Percentiles rank a stretch among this genome's conserved stretches.
Evolutionary conservation across 2,329 filamentous ascomycete genomes (phyloP).

Genomic region (Dactylellina cionopaga): DNA sequence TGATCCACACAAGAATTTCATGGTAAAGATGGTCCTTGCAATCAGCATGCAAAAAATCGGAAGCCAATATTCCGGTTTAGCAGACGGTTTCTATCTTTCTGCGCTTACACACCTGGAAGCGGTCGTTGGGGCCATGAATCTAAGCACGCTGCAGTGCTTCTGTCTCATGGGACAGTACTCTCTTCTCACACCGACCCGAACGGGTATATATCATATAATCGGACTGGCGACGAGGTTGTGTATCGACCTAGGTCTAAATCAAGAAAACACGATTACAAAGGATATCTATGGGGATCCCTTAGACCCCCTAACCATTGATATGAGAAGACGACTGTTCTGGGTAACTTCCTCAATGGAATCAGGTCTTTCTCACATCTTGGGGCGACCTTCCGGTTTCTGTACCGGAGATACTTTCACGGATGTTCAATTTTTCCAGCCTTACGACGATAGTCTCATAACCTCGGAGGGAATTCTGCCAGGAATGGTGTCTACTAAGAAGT

Average conservation of each 20-base stretch:
- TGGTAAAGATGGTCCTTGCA: slow-evolving; percentile 88
- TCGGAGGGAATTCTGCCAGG: slow-evolving; percentile 75
- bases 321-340: slow-evolving; percentile 90
- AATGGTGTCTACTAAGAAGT: slow-evolving; percentile 81
- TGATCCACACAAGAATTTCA: slow-evolving; percentile 86
- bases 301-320: slow-evolving; percentile 81
- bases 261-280: slow-evolving; percentile 84
- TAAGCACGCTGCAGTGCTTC: slow-evolving; percentile 89
- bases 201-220: slow-evolving; percentile 89
- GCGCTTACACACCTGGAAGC: slow-evolving; percentile 85
- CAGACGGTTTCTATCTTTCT: slow-evolving; percentile 93
- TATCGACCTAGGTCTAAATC: slow-evolving; percentile 85
- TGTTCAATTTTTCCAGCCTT: slow-evolving; percentile 82
- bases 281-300: slow-evolving; percentile 70
- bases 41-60: slow-evolving; percentile 89
- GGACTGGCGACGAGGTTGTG: slow-evolving; percentile 87
- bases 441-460: slow-evolving; percentile 85
- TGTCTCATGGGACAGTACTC: slow-evolving; percentile 90
- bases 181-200: slow-evolving; percentile 87
- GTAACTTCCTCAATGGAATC: slow-evolving; percentile 85
- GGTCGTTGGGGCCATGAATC: slow-evolving; percentile 85
- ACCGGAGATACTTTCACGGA: slow-evolving; percentile 84
- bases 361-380: slow-evolving; percentile 85
- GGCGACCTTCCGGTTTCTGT: slow-evolving; percentile 84
- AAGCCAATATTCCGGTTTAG: slow-evolving; percentile 86